Conservation (phyloP, 495 filamentous ascomycete genomes). For the Neurospora sp. region DNA sequence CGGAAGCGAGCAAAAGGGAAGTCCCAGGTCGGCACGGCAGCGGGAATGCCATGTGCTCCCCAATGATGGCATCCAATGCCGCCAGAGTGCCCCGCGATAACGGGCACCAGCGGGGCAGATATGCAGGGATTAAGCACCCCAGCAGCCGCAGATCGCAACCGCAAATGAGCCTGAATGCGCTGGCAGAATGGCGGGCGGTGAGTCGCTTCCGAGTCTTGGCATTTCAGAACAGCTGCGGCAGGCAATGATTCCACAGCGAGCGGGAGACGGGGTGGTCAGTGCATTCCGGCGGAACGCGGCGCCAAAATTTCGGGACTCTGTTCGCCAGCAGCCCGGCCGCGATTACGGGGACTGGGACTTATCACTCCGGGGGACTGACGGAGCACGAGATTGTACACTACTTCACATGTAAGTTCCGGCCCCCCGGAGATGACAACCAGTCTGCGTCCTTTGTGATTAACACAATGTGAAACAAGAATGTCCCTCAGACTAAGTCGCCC, state of each 20-base stretch:
- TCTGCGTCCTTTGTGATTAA: neutral
- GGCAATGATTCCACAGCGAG: neutral
- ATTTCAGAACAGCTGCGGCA: neutral
- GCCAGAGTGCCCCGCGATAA: conserved; percentile 11
- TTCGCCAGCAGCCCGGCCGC: neutral
- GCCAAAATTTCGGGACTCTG: conserved; percentile 22
- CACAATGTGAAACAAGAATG: conserved; percentile 10
- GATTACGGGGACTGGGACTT: neutral
- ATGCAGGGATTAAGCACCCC: conserved; percentile 11
- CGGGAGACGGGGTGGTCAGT: neutral
- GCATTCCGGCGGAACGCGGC: neutral
- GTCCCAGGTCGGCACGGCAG: neutral
- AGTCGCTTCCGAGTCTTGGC: neutral
- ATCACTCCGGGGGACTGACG: neutral
- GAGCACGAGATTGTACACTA: neutral
- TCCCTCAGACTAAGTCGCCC: conserved; percentile 24
- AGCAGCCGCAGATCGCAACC: neutral
- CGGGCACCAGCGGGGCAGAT: conserved; percentile 11
- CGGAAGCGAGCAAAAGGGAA: neutral
- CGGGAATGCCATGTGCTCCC: conserved; percentile 1
- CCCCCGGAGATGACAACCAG: neutral
- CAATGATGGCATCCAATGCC: neutral
- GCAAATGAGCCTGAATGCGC: neutral
- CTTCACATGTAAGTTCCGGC: neutral
- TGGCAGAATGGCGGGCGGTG: conserved; percentile 21